Base-by-base conservation (phyloP, 2,329 filamentous ascomycete species). In the Arthrobotrys conoides region DNA sequence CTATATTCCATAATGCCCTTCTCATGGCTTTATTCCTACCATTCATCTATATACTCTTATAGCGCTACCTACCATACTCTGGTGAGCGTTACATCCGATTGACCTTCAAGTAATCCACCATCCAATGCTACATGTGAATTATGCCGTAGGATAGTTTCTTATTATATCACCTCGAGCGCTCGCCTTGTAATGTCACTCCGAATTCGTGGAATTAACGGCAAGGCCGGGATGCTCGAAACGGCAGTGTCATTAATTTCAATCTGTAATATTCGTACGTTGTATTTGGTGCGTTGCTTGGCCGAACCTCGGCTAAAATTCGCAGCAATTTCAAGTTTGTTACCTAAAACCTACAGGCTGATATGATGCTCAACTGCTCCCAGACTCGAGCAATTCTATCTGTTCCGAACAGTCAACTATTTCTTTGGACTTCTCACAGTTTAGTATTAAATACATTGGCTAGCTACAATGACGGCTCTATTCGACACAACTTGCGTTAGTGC, bases 31-130 rank as follows among this genome's bases (percentile, higher is more conserved):
- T 63, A 71, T 78, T 36, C 55, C 57, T 55, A 63, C 69, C 44
- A 20, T 72, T 61, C 57, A 41, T 67, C 75, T 71, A 71, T 78
- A 78, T 71, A 72, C 27, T 30, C 27, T 30, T 72, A 71, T 16
- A 33, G 18, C 49, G 68, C 46, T 24, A 44, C 44, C 20, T 16
- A 5, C 22, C 51, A 72, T 14, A 16, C 18, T 44, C 14, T 44
- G 57, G 57, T n/a, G 57, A 61, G 57, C 57, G 44, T 44, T 24
- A n/a, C 57, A 14, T 61, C 36, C 36, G 57, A 61, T 44, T 27
- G 9, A 27, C 9, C 3, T 27, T 20, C 12, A 16, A 61, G 18
- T 38, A 30, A 30, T 30, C 27, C 27, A 30, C 3, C 6, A 18
- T 61, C 16, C 53, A 16, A 18, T 24, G 41, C 10, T 4, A 1